Base-by-base conservation (phyloP, 345 rosid genomes). In the Ceriops tagal region DNA sequence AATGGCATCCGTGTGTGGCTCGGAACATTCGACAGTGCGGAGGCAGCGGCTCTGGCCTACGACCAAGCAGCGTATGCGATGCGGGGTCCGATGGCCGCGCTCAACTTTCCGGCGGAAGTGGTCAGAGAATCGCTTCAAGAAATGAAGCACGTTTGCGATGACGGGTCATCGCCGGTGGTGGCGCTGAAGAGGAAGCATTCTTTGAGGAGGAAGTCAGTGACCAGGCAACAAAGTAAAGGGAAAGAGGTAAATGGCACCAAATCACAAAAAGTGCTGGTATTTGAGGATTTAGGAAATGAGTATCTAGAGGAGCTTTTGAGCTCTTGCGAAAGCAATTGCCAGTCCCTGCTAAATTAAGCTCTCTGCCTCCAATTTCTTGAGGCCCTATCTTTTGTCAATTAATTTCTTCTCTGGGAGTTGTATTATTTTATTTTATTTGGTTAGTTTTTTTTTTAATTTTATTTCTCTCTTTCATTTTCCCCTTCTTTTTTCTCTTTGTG, bases 31-130 rank as follows among this genome's bases (percentile, higher is more conserved):
- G 80, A 78, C 22, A 79, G 74, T 27, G 78, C 86, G 5, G 86
- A 83, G 67, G 86, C 79, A 4, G 86, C 86, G 0, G 86, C 86
- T 34, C 49, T 80, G 52, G 86, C 83, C 0, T 83, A 83, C 34
- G 86, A 83, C 58, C 81, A 80, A 71, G 86, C 83, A 0, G 86
- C 86, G 58, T 77, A 74, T 60, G 77, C 86, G 30, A 80, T 77
- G 82, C 32, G 83, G 60, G 86, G 86, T 18, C 6, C 76, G 9
- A 66, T 53, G 74, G 86, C 86, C 9, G 73, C 80, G 26, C 82
- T 83, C 16, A 83, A 83, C 64, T 83, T 83, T 58, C 80, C 86
- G 8, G 80, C 46, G 58, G 86, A 79, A 28, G 62, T n/a, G 69
- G 83, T 80, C 28, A 75, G 69, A 71, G 83, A 83, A 52, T 83